Evolutionary conservation across 805 yeast genomes (phyloP).

Genomic region (Priceomyces castillae): DNA sequence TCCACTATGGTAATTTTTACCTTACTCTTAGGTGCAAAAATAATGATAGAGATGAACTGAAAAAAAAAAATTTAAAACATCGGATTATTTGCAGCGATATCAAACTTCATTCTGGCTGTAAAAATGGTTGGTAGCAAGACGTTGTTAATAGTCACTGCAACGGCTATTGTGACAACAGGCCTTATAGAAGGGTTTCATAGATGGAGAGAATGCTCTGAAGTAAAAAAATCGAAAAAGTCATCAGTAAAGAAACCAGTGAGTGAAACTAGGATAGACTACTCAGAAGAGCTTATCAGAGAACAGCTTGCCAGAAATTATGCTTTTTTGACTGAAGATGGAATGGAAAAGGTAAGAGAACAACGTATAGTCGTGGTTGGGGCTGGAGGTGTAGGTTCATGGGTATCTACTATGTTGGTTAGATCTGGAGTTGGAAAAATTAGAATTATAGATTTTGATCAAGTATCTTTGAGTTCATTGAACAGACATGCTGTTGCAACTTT

Average conservation of each 20-base stretch:
- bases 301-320: constrained; percentile 94
- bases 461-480: constrained; percentile 84
- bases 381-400: constrained; percentile 99
- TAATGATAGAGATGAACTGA: neutral
- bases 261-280: constrained; percentile 19
- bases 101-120: neutral
- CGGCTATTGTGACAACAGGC: constrained; percentile 33
- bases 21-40: neutral
- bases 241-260: constrained; percentile 1
- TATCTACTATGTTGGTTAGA: constrained; percentile 82
- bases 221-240: neutral
- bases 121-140: constrained; percentile 3
- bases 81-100: neutral
- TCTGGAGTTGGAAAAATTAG: constrained; percentile 81
- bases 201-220: constrained; percentile 9
- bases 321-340: constrained; percentile 83
- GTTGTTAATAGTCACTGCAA: constrained; percentile 18
- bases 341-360: constrained; percentile 66
- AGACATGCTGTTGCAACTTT: constrained; percentile 94
- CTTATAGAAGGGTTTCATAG: constrained; percentile 35
- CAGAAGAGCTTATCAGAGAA: constrained; percentile 77
- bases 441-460: constrained; percentile 94
- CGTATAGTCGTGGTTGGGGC: constrained; percentile 83
- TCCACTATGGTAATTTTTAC: too few relatives aligned
- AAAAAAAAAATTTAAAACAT: neutral